Evolutionary conservation across 1,284 basidiomycete species (phyloP).

Genomic region (Leucoagaricus sp.): DNA sequence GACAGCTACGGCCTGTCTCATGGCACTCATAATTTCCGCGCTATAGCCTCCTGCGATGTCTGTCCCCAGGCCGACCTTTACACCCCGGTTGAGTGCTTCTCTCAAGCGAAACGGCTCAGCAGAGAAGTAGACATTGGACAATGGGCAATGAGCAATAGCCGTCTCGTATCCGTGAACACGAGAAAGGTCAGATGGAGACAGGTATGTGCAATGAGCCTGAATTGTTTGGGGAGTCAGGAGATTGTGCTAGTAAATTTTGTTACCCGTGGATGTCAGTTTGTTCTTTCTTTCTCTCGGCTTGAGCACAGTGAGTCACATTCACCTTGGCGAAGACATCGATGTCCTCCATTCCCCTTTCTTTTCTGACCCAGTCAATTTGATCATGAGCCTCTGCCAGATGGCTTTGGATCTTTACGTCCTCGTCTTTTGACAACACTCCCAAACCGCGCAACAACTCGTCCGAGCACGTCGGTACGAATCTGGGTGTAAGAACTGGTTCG

Average conservation of each 20-base stretch:
- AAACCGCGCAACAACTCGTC: conserved; percentile 64
- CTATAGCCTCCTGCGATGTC: conserved; percentile 86
- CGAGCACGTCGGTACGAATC: conserved; percentile 82
- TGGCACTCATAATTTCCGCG: conserved; percentile 72
- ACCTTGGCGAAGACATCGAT: conserved; percentile 75
- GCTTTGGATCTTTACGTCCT: conserved; percentile 62
- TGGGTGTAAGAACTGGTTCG: conserved; percentile 79
- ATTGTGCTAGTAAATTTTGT: conserved; percentile 22
- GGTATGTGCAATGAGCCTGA: conserved; percentile 86
- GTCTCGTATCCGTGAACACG: conserved; percentile 55
- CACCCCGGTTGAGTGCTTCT: conserved; percentile 64
- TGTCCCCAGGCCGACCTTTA: conserved; percentile 79
- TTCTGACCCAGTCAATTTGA: conserved; percentile 69
- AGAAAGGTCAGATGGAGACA: conserved; percentile 49
- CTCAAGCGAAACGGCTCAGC: conserved; percentile 71
- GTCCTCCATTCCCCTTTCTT: conserved; percentile 63
- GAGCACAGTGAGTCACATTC: conserved; percentile 20
- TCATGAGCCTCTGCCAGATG: conserved; percentile 79
- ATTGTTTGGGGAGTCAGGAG: conserved; percentile 67
- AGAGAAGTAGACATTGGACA: conserved; percentile 87
- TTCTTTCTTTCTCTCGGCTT: too few species aligned
- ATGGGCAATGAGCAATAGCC: conserved; percentile 80
- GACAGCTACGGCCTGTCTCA: conserved; percentile 75
- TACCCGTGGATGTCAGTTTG: not conserved
- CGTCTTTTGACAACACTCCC: conserved; percentile 46